phyloP scores from a whole-genome alignment of 2,329 filamentous ascomycete genomes.

The Fusarium tuaranense region DNA sequence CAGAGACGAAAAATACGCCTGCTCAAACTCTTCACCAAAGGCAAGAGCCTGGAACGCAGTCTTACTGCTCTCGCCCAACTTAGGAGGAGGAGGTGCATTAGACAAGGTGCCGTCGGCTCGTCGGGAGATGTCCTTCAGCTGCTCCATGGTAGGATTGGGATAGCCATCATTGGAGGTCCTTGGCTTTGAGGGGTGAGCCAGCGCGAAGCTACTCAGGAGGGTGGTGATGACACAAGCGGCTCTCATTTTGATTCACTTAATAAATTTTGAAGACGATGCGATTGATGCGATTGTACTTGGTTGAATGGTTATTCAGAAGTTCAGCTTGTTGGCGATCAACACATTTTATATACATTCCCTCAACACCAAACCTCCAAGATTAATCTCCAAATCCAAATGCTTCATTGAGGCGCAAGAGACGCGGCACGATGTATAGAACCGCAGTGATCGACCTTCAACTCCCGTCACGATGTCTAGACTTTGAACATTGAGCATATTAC shows the following conservation, averaged over 20 bases:
- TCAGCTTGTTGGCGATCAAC: background rate
- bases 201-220: background rate
- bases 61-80: conserved; percentile 7
- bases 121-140: background rate
- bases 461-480: background rate
- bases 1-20: conserved; percentile 9
- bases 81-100: conserved; percentile 2
- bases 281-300: background rate
- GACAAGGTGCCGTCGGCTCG: conserved; percentile 7
- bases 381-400: background rate
- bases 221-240: background rate
- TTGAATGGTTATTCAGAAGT: background rate
- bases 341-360: background rate
- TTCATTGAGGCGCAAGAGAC: background rate
- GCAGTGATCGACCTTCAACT: background rate
- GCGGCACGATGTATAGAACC: background rate
- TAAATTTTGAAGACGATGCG: background rate
- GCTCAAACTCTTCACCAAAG: conserved; percentile 11
- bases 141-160: background rate
- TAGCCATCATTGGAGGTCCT: background rate
- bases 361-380: too few relatives aligned
- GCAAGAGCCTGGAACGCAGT: conserved; percentile 13
- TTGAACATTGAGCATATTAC: background rate
- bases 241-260: background rate
- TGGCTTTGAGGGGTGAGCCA: background rate